These are phyloP conservation scores for Clavariopsis aquatica DNA, from an alignment of 495 filamentous ascomycete species.

Conservation along the genomic window DNA sequence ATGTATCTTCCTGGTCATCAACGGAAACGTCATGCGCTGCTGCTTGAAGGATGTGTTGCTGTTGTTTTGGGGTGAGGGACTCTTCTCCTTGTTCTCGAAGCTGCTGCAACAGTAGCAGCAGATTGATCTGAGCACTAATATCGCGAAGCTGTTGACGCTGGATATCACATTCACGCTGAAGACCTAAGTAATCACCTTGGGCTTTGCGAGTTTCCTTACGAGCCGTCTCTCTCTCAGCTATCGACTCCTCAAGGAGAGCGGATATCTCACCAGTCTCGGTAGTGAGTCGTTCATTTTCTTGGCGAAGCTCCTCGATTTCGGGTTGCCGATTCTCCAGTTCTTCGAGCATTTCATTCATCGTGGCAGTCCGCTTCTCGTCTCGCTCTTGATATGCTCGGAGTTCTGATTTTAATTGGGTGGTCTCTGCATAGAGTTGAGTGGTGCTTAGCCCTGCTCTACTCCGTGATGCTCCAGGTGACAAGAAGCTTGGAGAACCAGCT, in stretches of 20 bases:
- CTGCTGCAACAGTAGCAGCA: constrained; percentile 80
- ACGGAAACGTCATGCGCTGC: constrained; percentile 67
- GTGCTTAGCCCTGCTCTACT: constrained; percentile 60
- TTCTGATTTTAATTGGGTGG: constrained; percentile 59
- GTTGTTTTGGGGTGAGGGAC: constrained; percentile 65
- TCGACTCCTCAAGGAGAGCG: constrained; percentile 59
- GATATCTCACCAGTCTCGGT: constrained; percentile 81
- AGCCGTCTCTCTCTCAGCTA: constrained; percentile 57
- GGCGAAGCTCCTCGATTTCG: constrained; percentile 61
- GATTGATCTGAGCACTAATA: constrained; percentile 82
- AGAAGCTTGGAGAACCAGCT: constrained; percentile 55
- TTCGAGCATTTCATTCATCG: constrained; percentile 76
- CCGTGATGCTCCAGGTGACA: constrained; percentile 60
- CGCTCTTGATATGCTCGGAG: constrained; percentile 67
- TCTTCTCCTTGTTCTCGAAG: constrained; percentile 75
- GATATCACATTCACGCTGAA: constrained; percentile 72
- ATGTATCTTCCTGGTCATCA: constrained; percentile 66
- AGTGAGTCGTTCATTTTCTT: constrained; percentile 57
- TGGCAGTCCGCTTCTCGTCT: constrained; percentile 66
- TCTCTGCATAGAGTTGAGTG: constrained; percentile 69
- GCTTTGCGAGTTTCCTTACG: constrained; percentile 67
- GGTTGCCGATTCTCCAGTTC: constrained; percentile 62
- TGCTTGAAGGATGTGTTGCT: constrained; percentile 67
- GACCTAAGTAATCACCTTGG: constrained; percentile 68
- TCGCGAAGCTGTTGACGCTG: constrained; percentile 87